Conservation (phyloP, 208 protist genomes). For the Trypanosoma avium region DNA sequence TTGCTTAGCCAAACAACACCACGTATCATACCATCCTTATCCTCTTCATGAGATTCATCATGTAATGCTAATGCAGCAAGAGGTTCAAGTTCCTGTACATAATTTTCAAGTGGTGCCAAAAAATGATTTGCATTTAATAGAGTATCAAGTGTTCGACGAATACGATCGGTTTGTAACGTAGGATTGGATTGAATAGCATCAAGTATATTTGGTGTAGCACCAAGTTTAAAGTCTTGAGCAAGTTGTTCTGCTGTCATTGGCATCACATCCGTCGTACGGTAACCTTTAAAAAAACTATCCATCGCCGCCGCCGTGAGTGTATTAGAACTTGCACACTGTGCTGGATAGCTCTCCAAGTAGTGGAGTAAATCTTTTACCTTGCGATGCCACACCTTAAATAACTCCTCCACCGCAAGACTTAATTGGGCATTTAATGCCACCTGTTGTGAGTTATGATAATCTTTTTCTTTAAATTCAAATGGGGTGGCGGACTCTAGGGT, state of each 20-base stretch:
- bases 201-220: conserved; percentile 36
- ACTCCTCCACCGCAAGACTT: conserved; percentile 51
- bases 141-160: conserved; percentile 59
- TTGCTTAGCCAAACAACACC: conserved; percentile 41
- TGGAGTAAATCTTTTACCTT: conserved; percentile 44
- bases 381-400: conserved; percentile 41
- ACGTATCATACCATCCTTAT: conserved; percentile 1
- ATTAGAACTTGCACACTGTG: conserved; percentile 38
- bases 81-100: conserved; percentile 41
- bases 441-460: conserved; percentile 83
- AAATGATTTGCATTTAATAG: conserved; percentile 61
- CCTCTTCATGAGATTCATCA: conserved; percentile 15
- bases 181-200: conserved; percentile 34
- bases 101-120: conserved; percentile 60
- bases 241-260: conserved; percentile 41
- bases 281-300: conserved; percentile 47
- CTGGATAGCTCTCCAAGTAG: conserved; percentile 42
- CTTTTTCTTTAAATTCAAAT: conserved; percentile 45
- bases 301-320: conserved; percentile 37
- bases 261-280: conserved; percentile 63
- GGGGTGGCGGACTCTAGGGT: conserved; percentile 42
- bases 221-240: conserved; percentile 37
- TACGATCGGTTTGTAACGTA: conserved; percentile 36
- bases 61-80: conserved; percentile 40
- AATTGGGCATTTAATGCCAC: conserved; percentile 75